These are phyloP conservation scores for Odontarrhena argentea DNA, from an alignment of 345 rosid genomes.

Conservation along the genomic window DNA sequence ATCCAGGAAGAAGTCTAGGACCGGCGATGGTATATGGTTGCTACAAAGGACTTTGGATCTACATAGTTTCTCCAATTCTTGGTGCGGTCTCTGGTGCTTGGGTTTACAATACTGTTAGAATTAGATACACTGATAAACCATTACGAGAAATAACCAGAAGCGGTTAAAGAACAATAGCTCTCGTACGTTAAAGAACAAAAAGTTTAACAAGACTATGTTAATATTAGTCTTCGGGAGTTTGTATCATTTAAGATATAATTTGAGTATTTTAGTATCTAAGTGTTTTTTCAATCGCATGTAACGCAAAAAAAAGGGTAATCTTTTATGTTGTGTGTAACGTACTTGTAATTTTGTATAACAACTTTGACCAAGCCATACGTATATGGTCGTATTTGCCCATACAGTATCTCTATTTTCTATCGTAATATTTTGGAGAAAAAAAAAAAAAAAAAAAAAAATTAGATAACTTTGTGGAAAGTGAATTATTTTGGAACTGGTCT, in stretches of 20 bases:
- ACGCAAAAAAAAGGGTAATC: not conserved
- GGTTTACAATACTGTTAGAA: conserved; percentile 71
- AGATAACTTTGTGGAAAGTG: too few species aligned
- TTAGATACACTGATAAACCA: conserved; percentile 82
- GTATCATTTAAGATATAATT: conserved; percentile 16
- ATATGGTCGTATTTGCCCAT: too few species aligned
- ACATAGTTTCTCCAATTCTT: conserved; percentile 56
- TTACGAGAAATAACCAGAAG: conserved; percentile 62
- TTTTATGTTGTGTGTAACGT: not conserved
- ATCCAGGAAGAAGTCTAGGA: conserved; percentile 87
- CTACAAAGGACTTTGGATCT: conserved; percentile 74
- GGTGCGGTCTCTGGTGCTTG: conserved; percentile 80
- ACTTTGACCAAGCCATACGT: too few species aligned
- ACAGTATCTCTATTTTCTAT: too few species aligned
- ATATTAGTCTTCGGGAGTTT: conserved; percentile 20
- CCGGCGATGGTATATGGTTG: conserved; percentile 69
- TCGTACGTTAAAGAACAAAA: conserved; percentile 9
- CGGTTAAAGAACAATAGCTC: conserved; percentile 40
- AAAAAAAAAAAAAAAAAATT: too few species aligned
- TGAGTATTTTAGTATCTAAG: not conserved
- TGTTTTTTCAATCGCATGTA: not conserved
- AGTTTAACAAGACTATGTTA: not conserved
- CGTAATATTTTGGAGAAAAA: too few species aligned
- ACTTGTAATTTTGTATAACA: too few species aligned
- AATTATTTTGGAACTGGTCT: not conserved